Percentiles rank a stretch among this genome's conserved stretches.
Evolutionary conservation across 805 yeast genomes (phyloP).

Genomic region (Starmerella vitae): DNA sequence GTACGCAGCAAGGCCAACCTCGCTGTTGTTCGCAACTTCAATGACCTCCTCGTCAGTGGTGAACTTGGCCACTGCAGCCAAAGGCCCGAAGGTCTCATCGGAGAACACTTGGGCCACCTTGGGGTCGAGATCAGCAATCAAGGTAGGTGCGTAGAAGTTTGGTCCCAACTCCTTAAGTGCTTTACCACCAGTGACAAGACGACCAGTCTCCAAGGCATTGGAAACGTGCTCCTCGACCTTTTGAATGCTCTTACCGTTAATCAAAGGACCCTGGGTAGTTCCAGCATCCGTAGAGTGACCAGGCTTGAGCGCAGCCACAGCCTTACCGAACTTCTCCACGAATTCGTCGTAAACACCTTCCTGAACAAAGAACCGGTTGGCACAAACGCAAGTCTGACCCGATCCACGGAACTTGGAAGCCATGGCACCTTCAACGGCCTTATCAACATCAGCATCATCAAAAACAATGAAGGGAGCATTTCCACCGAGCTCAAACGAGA

Average conservation of each 20-base stretch:
- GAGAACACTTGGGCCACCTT: slow-evolving; percentile 39
- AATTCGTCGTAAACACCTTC: slow-evolving; percentile 51
- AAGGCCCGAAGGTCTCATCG: slow-evolving; percentile 78
- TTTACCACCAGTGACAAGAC: slow-evolving; percentile 47
- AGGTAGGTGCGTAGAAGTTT: slow-evolving; percentile 54
- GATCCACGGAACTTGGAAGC: slow-evolving; percentile 59
- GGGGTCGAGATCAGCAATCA: slow-evolving; percentile 45
- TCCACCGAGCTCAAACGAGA: slow-evolving; percentile 66
- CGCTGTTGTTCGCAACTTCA: slow-evolving; percentile 47
- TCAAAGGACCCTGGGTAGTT: slow-evolving; percentile 67
- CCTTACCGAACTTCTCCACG: slow-evolving; percentile 35
- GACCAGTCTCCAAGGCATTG: slow-evolving; percentile 60
- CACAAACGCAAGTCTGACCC: slow-evolving; percentile 76
- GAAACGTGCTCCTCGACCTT: slow-evolving; percentile 50
- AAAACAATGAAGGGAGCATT: slow-evolving; percentile 69
- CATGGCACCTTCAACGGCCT: slow-evolving; percentile 53
- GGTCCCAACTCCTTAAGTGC: slow-evolving; percentile 43
- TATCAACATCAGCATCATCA: slow-evolving; percentile 55
- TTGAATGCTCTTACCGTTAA: slow-evolving; percentile 45
- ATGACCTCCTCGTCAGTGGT: slow-evolving; percentile 51
- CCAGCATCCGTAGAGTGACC: slow-evolving; percentile 50
- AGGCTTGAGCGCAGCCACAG: slow-evolving; percentile 34
- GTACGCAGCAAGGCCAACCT: slow-evolving; percentile 68
- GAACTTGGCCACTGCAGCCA: slow-evolving; percentile 58
- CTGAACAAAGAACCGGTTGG: slow-evolving; percentile 59